Base-by-base conservation (phyloP, 257 asterid species). In the Fraxinus cuspidata region DNA sequence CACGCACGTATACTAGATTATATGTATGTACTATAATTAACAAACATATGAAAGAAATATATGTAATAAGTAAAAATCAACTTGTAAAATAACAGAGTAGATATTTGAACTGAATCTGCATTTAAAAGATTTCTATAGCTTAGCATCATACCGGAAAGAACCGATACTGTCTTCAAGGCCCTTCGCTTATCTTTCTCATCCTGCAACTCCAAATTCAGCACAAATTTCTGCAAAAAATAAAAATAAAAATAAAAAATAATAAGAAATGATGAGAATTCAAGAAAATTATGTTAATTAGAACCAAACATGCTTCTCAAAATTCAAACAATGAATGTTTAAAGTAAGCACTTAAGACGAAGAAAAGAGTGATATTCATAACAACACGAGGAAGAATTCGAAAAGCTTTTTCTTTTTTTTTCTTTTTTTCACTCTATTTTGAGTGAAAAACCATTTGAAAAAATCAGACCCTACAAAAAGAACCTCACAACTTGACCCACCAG, bases 161-260 rank as follows among this genome's bases (percentile, higher is more conserved):
- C 35, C 21, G 92, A 18, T 69, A 85, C 95, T 18, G 91, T 90
- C 77, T 90, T 90, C 85, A 90, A 77, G 81, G 89, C 95, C 87
- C 80, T 88, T 63, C 95, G 69, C 73, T 88, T 88, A 74, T 90
- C 92, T 31, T 40, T 71, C 25, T 73, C 88, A 21, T 88, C 95
- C 80, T 85, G 81, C 79, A 90, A 71, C 68, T 90, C 92, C 88
- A 90, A 78, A 77, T 85, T 88, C 78, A 90, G 74, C 71, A 86
- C 90, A 80, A 82, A 77, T 19, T 88, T 90, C 94, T 90, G 88
- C 49, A 42, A 2, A 77, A 76, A 68, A 1, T 2, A 74, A 71
- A 60, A 13, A 18, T 13, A 29, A 0, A 35, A 49, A 60, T 0
- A 32, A 34, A 0, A 35, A 0, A 40, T 0, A 25, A 64, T 8